A percentile compares a stretch with the other conserved stretches of the same genome.
These are phyloP conservation scores for Panicum miliaceum DNA, from an alignment of 176 grass and related monocot species.

Conservation along the genomic window DNA sequence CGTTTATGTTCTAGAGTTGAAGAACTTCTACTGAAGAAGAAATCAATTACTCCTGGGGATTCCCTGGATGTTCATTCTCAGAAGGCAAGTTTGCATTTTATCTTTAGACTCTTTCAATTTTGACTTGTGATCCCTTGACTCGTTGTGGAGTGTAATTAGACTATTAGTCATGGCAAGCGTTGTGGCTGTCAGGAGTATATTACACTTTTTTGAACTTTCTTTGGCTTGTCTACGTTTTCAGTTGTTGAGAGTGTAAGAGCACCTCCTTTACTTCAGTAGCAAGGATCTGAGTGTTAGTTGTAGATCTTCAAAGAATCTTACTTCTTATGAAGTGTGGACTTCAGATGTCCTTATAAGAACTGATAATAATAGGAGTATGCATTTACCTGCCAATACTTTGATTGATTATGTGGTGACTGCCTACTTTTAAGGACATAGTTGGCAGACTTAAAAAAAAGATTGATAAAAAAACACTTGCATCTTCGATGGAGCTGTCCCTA, in stretches of 20 bases:
- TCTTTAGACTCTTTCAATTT: constrained; percentile 29
- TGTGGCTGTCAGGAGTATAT: neutral
- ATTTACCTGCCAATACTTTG: constrained; percentile 6
- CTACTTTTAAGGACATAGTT: constrained; percentile 31
- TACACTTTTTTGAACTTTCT: neutral
- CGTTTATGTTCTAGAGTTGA: constrained; percentile 84
- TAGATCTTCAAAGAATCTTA: neutral
- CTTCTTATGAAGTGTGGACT: constrained; percentile 7
- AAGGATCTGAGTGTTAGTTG: constrained; percentile 11
- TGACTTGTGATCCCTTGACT: constrained; percentile 1
- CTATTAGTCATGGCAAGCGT: neutral
- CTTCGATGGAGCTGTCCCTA: too few species aligned
- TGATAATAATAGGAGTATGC: neutral
- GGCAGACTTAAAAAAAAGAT: too few species aligned
- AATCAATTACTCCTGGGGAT: constrained; percentile 80
- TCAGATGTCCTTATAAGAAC: neutral
- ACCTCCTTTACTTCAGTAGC: neutral
- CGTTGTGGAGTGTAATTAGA: neutral
- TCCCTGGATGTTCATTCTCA: constrained; percentile 82
- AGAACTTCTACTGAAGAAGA: constrained; percentile 83
- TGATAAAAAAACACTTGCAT: too few species aligned
- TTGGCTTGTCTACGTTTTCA: neutral
- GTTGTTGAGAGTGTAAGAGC: neutral
- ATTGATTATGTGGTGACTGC: neutral
- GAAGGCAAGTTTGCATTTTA: constrained; percentile 64